Base-by-base conservation (phyloP, 306 rosid genomes). In the Alnus rubra region DNA sequence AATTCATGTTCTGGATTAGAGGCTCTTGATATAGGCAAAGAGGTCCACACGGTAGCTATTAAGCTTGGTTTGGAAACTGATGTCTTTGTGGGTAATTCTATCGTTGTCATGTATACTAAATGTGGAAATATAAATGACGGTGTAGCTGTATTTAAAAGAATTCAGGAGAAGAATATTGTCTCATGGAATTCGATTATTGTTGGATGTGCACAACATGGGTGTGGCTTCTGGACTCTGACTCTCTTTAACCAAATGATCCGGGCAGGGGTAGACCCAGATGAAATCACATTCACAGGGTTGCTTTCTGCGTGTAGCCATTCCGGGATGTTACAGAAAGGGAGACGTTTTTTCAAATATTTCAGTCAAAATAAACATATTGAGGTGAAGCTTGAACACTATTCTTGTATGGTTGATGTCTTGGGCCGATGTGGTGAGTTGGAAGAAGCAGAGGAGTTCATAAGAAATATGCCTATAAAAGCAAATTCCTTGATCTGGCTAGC, bases 281-380 rank as follows among this genome's bases (percentile, higher is more conserved):
- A 86, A 84, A 90, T 94, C 81, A 94, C 97, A 2, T 82, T 92
- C 59, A 88, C 90, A 0, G 97, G 97, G 71, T 80, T 94, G 83
- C 96, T 94, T 55, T 90, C 94, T 71, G 92, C 96, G 9, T 94
- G 98, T 82, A 89, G 96, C 83, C 97, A 82, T 65, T 85, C 92
- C 0, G 92, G 93, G 78, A 90, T 92, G 97, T 81, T 88, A 71
- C 90, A 82, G 68, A 94, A 94, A 71, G 97, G 94, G 42, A 88
- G 88, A 85, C 54, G 83, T 80, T 83, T 92, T 80, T 90, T 90
- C 75, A 77, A 78, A 64, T 82, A 84, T 77, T 88, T 92, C 63
- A 80, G 83, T 33, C 56, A 63, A 82, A 76, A 62, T 48, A 81
- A 82, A 35, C 56, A 76, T 12, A 67, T 87, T 42, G 81, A 79